A percentile compares a stretch with the other conserved stretches of the same genome.
These are phyloP conservation scores for Leccinum fallax DNA, from an alignment of 1,284 basidiomycete genomes.

Conservation along the genomic window DNA sequence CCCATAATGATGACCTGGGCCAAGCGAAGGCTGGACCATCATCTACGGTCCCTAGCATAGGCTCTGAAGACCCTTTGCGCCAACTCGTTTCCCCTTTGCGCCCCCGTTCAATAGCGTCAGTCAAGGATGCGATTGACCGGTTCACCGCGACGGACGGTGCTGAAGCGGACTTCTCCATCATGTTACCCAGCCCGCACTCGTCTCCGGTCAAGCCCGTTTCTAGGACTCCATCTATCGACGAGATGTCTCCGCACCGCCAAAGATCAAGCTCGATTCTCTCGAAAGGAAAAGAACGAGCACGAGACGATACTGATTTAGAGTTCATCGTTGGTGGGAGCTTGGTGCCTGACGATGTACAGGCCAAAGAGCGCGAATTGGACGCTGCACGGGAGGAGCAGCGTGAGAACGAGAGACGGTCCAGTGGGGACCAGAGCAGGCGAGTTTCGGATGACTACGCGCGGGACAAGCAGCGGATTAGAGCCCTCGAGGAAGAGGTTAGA, in stretches of 20 bases:
- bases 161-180: constrained; percentile 43
- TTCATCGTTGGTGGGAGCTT: constrained; percentile 42
- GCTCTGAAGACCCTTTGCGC: constrained; percentile 10
- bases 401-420: constrained; percentile 38
- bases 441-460: constrained; percentile 46
- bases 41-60: neutral
- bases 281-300: constrained; percentile 57
- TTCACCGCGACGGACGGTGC: constrained; percentile 40
- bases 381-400: constrained; percentile 52
- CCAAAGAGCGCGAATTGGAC: constrained; percentile 61
- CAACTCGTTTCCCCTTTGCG: constrained; percentile 34
- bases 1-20: neutral
- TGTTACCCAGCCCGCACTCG: constrained; percentile 35
- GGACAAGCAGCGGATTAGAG: constrained; percentile 65
- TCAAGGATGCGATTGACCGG: constrained; percentile 46
- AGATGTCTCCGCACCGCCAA: constrained; percentile 3
- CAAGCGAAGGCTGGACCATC: constrained; percentile 24
- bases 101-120: constrained; percentile 37
- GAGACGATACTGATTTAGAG: constrained; percentile 18
- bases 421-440: constrained; percentile 23
- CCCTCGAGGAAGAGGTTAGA: constrained; percentile 68
- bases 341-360: constrained; percentile 49
- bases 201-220: constrained; percentile 31
- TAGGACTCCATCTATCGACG: constrained; percentile 8
- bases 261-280: constrained; percentile 3